Evolutionary conservation across 352 stramenopile genomes (phyloP).

Genomic region (Saprolegnia diclina): DNA sequence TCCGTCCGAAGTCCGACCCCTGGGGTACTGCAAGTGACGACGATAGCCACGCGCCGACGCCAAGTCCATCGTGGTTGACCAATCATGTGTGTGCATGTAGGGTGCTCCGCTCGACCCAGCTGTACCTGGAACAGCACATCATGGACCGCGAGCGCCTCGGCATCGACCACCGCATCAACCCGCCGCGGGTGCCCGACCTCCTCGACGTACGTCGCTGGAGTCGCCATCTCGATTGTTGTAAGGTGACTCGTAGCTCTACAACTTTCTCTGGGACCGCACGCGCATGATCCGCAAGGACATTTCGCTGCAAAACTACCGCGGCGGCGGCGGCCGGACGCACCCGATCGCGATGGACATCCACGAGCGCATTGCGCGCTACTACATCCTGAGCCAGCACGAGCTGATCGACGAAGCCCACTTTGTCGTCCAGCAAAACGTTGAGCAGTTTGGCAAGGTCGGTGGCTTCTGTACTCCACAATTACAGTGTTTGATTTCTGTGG

Average conservation of each 20-base stretch:
- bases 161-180: constrained; percentile 59
- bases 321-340: constrained; percentile 83
- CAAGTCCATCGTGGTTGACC: neutral
- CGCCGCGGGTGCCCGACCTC: constrained; percentile 56
- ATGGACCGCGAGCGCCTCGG: constrained; percentile 73
- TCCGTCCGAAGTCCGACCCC: constrained; percentile 67
- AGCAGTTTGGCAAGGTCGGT: constrained; percentile 58
- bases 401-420: constrained; percentile 79
- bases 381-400: constrained; percentile 93
- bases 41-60: neutral
- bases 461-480: neutral
- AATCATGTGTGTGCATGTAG: constrained; percentile 6
- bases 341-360: constrained; percentile 90
- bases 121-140: constrained; percentile 82
- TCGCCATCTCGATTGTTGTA: too few species aligned
- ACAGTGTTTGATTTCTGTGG: neutral
- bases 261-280: constrained; percentile 95
- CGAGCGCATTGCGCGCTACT: constrained; percentile 93
- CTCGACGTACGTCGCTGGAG: constrained; percentile 40
- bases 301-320: constrained; percentile 95
- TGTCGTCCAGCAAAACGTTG: constrained; percentile 86
- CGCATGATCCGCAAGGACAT: constrained; percentile 96
- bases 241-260: constrained; percentile 77
- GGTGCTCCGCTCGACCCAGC: constrained; percentile 66
- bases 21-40: constrained; percentile 29